Conservation (phyloP, 2,329 filamentous ascomycete genomes). For the Aspergillus versicolor region DNA sequence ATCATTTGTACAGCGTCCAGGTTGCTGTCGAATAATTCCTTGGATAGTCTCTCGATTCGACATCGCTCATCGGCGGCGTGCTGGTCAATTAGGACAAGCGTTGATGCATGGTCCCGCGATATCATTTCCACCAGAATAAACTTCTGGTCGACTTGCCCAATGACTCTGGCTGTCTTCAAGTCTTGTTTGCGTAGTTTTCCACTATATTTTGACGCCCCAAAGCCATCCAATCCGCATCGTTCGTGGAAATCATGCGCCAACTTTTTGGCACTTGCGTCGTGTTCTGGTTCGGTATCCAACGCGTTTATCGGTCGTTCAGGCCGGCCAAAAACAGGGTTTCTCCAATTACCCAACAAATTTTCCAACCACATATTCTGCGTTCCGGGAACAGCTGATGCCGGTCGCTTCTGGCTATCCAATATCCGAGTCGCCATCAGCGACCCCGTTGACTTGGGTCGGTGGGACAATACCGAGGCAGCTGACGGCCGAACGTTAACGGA, state of each 20-base stretch:
- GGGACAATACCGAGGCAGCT: constrained; percentile 7
- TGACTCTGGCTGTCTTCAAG: constrained; percentile 61
- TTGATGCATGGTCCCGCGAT: constrained; percentile 5
- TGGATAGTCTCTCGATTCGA: constrained; percentile 71
- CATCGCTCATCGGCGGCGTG: constrained; percentile 92
- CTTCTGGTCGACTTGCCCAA: constrained; percentile 85
- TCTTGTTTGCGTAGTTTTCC: constrained; percentile 60
- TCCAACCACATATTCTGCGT: constrained; percentile 56
- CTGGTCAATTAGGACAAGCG: constrained; percentile 81
- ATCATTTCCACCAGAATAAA: constrained; percentile 72
- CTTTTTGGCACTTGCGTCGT: constrained; percentile 13
- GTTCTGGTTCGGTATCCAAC: constrained; percentile 25
- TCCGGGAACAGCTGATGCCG: constrained; percentile 18
- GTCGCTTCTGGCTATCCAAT: constrained; percentile 10
- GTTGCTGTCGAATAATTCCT: constrained; percentile 45
- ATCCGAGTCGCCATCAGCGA: constrained; percentile 10
- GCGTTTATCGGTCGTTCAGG: constrained; percentile 46
- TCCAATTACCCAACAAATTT: constrained; percentile 63
- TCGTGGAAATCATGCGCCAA: constrained; percentile 22
- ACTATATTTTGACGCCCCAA: constrained; percentile 29
- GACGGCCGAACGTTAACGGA: constrained; percentile 21
- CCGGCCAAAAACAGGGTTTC: constrained; percentile 71
- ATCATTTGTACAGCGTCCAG: constrained; percentile 23
- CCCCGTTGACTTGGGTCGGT: constrained; percentile 19
- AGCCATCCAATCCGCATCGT: constrained; percentile 22